Conservation (phyloP, 768 basidiomycete species). For the Pholiota molesta region DNA sequence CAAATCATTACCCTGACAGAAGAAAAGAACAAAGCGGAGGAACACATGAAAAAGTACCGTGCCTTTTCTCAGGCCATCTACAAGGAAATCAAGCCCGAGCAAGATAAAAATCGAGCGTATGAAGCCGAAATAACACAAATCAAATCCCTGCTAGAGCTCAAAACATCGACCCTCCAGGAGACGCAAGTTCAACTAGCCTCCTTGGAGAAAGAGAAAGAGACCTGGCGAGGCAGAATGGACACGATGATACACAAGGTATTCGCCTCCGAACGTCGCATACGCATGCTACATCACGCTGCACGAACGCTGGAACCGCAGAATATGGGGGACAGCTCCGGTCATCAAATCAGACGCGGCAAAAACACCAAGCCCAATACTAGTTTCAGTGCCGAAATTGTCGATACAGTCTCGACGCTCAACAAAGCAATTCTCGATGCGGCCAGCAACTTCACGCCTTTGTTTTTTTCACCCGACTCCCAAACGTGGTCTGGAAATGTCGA, state of each 20-base stretch:
- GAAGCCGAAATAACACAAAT: background rate
- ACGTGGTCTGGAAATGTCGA: background rate
- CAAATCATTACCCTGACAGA: background rate
- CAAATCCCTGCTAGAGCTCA: background rate
- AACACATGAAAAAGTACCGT: background rate
- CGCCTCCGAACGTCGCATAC: conserved; percentile 3
- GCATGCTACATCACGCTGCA: conserved; percentile 3
- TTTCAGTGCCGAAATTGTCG: background rate
- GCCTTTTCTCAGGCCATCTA: background rate
- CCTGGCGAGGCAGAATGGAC: conserved; percentile 4
- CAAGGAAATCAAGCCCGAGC: background rate
- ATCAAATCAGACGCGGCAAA: background rate
- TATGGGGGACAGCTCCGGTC: background rate
- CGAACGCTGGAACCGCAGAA: background rate
- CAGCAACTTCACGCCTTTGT: background rate
- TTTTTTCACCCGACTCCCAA: no score
- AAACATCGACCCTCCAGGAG: background rate
- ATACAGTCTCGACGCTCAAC: background rate
- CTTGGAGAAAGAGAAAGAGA: background rate
- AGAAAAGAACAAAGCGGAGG: background rate
- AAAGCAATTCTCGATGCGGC: background rate
- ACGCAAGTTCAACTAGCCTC: background rate
- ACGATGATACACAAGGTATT: background rate
- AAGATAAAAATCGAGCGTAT: background rate
- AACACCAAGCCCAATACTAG: background rate